Conservation (phyloP, 2,329 filamentous ascomycete genomes). For the Aspergillus amoenus region DNA sequence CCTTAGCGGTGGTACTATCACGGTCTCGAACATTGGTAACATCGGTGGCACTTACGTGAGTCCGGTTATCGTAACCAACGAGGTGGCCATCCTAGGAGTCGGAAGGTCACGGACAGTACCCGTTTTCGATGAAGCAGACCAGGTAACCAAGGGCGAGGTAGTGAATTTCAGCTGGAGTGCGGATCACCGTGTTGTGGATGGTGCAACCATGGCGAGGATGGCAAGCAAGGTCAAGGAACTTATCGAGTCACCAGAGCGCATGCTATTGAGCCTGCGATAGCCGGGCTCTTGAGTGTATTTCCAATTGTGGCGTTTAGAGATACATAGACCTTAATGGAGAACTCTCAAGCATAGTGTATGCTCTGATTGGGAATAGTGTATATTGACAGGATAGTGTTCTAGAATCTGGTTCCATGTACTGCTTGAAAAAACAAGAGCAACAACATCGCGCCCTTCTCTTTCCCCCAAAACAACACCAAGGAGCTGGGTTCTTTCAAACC, state of each 20-base stretch:
- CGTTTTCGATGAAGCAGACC: constrained; percentile 63
- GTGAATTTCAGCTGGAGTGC: constrained; percentile 96
- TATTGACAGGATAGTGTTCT: too few species aligned
- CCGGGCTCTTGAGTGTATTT: not conserved
- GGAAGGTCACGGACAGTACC: constrained; percentile 79
- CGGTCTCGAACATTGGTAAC: constrained; percentile 93
- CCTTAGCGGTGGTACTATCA: constrained; percentile 84
- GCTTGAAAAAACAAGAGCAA: too few species aligned
- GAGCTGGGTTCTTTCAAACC: too few species aligned
- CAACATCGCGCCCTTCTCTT: too few species aligned
- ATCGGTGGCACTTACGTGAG: constrained; percentile 90
- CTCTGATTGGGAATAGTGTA: not conserved
- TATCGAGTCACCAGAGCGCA: constrained; percentile 81
- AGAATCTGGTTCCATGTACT: too few species aligned
- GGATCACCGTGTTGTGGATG: constrained; percentile 91
- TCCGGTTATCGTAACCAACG: constrained; percentile 84
- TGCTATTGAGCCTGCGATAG: constrained; percentile 80
- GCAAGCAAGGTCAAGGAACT: constrained; percentile 75
- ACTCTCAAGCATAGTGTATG: not conserved
- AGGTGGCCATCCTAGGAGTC: constrained; percentile 89
- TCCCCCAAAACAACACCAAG: too few species aligned
- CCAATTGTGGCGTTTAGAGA: not conserved
- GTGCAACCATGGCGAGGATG: constrained; percentile 89
- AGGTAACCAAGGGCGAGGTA: constrained; percentile 72
- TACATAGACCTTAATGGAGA: constrained; percentile 9